phyloP scores from a whole-genome alignment of 768 basidiomycete species.

The Collybia sp. region DNA sequence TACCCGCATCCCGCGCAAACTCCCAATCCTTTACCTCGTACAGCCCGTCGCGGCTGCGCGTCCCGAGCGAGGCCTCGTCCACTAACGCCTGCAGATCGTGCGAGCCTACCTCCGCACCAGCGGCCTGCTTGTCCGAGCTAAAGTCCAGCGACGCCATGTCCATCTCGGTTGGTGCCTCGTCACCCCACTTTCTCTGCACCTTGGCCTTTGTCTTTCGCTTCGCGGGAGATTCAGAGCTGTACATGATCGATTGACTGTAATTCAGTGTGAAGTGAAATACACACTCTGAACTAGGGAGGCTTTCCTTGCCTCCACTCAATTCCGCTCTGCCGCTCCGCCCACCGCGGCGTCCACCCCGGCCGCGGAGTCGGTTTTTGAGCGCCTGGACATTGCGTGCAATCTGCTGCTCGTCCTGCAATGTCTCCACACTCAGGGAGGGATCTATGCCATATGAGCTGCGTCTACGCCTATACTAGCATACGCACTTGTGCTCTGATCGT shows the following conservation, averaged over 20 bases:
- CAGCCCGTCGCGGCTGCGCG: conserved; percentile 63
- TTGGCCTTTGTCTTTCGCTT: conserved; percentile 67
- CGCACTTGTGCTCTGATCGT: conserved; percentile 58
- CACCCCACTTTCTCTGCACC: conserved; percentile 88
- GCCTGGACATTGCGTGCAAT: conserved; percentile 92
- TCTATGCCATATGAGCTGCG: conserved; percentile 20
- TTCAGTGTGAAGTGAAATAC: conserved; percentile 15
- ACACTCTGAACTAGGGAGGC: conserved; percentile 67
- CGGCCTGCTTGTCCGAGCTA: conserved; percentile 53
- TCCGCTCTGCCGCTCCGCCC: conserved; percentile 47
- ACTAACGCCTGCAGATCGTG: conserved; percentile 60
- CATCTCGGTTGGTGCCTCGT: conserved; percentile 69
- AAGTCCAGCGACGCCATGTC: conserved; percentile 96
- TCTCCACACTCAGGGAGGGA: conserved; percentile 44
- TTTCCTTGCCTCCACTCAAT: conserved; percentile 53
- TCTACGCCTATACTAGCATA: conserved; percentile 1
- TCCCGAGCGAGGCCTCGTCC: conserved; percentile 73
- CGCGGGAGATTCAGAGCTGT: conserved; percentile 56
- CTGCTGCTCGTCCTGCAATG: conserved; percentile 75
- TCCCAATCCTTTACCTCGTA: conserved; percentile 79
- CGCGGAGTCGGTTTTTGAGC: conserved; percentile 79
- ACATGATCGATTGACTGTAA: neutral
- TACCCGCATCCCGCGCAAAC: conserved; percentile 46
- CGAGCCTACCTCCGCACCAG: conserved; percentile 22
- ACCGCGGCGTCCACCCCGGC: conserved; percentile 59